Conservation (phyloP, 2,329 filamentous ascomycete genomes). For the Cercospora canescens region DNA sequence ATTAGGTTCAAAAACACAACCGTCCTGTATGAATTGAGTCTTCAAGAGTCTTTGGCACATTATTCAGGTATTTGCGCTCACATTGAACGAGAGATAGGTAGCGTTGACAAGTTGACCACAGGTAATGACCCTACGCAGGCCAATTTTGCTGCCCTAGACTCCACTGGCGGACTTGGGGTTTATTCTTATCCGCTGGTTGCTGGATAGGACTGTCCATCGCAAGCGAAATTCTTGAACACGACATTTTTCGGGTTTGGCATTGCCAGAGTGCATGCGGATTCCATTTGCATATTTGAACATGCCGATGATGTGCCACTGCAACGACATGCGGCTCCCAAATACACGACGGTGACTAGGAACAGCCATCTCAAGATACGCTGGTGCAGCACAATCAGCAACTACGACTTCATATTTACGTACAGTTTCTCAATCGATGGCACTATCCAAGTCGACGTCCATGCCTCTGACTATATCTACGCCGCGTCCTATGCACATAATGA, state of each 20-base stretch:
- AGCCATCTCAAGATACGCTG: conserved; percentile 46
- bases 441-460: conserved; percentile 52
- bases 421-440: conserved; percentile 54
- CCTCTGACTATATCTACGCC: conserved; percentile 56
- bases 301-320: conserved; percentile 52
- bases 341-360: conserved; percentile 50
- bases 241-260: no score
- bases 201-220: conserved; percentile 55
- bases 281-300: conserved; percentile 58
- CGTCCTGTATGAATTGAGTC: conserved; percentile 56
- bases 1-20: conserved; percentile 57
- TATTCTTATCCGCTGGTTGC: conserved; percentile 48
- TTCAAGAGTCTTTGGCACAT: conserved; percentile 58
- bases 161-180: conserved; percentile 50
- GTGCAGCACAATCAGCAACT: conserved; percentile 55
- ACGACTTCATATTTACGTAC: conserved; percentile 46
- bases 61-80: conserved; percentile 44
- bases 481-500: conserved; percentile 48
- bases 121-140: conserved; percentile 49
- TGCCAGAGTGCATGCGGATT: no score
- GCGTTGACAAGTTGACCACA: no score
- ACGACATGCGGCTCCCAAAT: conserved; percentile 45
- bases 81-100: not conserved
- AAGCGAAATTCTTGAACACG: conserved; percentile 52
- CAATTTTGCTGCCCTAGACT: conserved; percentile 50